Percentiles rank a stretch among this genome's conserved stretches.
These are phyloP conservation scores for Lactuca saligna DNA, from an alignment of 129 eudicot species.

Conservation along the genomic window DNA sequence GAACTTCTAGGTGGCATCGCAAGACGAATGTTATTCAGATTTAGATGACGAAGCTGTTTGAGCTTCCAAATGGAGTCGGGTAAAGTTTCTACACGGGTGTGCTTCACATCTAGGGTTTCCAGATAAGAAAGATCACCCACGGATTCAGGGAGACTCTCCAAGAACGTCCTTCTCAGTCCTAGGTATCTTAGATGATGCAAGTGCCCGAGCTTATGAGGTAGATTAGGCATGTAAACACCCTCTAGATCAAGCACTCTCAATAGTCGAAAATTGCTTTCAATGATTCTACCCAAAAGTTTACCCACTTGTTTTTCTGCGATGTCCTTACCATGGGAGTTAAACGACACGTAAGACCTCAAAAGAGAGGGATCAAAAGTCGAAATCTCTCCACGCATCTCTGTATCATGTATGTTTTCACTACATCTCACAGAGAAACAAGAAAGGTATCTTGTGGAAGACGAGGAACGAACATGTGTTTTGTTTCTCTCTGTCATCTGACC, in stretches of 20 bases:
- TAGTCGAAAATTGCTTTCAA: slow-evolving; percentile 30
- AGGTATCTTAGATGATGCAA: slow-evolving; percentile 56
- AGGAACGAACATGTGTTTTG: neutral
- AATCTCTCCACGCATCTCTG: neutral
- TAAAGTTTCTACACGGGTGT: slow-evolving; percentile 43
- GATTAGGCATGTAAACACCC: slow-evolving; percentile 47
- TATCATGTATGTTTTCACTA: neutral
- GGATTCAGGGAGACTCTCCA: slow-evolving; percentile 55
- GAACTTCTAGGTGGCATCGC: slow-evolving; percentile 35
- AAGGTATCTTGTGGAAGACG: too few relatives aligned
- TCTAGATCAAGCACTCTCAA: slow-evolving; percentile 75
- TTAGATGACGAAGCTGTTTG: slow-evolving; percentile 53
- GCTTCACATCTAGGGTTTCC: slow-evolving; percentile 70
- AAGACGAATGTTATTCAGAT: slow-evolving; percentile 46
- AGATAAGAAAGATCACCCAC: slow-evolving; percentile 48
- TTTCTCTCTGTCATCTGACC: too few relatives aligned
- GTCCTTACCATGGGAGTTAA: slow-evolving; percentile 43
- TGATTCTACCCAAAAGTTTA: slow-evolving; percentile 33
- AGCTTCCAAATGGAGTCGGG: slow-evolving; percentile 59
- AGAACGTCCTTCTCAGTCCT: slow-evolving; percentile 57
- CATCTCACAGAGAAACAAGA: too few relatives aligned
- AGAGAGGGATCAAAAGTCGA: slow-evolving; percentile 21
- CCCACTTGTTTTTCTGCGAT: slow-evolving; percentile 49
- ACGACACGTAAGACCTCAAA: slow-evolving; percentile 53
- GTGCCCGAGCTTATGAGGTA: slow-evolving; percentile 55